These are phyloP conservation scores for Magnolia kwangsiensis DNA, from an alignment of 164 flowering plant species.

Conservation along the genomic window DNA sequence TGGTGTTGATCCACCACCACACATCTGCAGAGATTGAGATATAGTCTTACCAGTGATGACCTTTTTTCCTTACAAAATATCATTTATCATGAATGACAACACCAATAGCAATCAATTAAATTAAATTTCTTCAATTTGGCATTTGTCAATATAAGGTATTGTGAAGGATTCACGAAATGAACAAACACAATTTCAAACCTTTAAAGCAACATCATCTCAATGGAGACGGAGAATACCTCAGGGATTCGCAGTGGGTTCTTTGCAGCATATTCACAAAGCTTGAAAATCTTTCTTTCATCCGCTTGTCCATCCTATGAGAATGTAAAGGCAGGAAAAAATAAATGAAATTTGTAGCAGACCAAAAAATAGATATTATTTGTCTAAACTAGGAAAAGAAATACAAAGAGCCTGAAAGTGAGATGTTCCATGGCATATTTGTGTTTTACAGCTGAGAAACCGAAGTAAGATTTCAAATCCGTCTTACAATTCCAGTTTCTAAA, in stretches of 20 bases:
- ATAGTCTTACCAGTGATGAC: neutral
- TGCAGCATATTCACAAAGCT: constrained; percentile 79
- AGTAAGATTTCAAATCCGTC: neutral
- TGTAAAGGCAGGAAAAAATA: neutral
- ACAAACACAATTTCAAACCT: neutral
- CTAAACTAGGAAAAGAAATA: neutral
- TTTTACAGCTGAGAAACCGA: neutral
- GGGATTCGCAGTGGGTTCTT: constrained; percentile 81
- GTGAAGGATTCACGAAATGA: neutral
- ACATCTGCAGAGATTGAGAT: neutral
- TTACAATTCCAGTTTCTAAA: neutral
- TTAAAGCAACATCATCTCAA: neutral
- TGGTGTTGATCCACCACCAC: no score
- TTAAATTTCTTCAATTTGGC: no score
- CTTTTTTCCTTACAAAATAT: neutral
- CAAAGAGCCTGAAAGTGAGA: neutral
- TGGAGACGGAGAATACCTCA: constrained; percentile 36
- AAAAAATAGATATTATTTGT: neutral
- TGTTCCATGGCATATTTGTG: neutral
- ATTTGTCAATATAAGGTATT: neutral
- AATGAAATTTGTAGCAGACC: neutral
- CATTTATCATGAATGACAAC: neutral
- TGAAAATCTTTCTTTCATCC: constrained; percentile 75
- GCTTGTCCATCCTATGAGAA: constrained; percentile 61
- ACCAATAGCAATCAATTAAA: no score